These are phyloP conservation scores for Syzygium jambos DNA, from an alignment of 345 rosid species.

Conservation along the genomic window DNA sequence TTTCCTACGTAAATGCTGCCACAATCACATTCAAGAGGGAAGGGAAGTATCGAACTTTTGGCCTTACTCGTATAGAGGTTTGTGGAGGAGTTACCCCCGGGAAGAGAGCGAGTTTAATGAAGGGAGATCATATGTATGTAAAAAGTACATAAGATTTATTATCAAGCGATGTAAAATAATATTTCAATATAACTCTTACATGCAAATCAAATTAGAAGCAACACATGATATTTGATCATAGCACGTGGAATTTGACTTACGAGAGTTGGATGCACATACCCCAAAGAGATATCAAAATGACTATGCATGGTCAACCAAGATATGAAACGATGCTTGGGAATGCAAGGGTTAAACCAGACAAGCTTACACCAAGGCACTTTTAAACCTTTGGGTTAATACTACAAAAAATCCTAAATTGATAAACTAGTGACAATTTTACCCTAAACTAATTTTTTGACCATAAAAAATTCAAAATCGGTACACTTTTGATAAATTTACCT, in stretches of 20 bases:
- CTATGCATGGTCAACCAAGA: neutral
- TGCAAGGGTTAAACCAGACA: neutral
- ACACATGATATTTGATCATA: neutral
- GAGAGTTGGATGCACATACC: fast-evolving
- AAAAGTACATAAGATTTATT: fast-evolving
- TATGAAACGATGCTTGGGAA: neutral
- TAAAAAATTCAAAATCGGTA: too few species aligned
- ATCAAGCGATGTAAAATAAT: neutral
- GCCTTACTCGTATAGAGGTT: neutral
- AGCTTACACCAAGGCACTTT: neutral
- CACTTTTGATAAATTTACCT: too few species aligned
- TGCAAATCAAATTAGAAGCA: fast-evolving
- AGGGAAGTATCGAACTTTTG: neutral
- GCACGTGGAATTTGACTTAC: neutral
- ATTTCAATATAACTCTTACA: fast-evolving
- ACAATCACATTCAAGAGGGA: neutral
- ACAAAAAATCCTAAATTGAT: too few species aligned
- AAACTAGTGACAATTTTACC: too few species aligned
- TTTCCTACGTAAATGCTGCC: neutral
- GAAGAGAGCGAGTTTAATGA: neutral
- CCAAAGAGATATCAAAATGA: neutral
- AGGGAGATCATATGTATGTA: neutral
- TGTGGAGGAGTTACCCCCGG: too few species aligned
- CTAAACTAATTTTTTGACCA: too few species aligned
- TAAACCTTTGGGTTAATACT: neutral